Evolutionary conservation across 169 alveolate species (phyloP).

Genomic region (Plasmodium gaboni): DNA sequence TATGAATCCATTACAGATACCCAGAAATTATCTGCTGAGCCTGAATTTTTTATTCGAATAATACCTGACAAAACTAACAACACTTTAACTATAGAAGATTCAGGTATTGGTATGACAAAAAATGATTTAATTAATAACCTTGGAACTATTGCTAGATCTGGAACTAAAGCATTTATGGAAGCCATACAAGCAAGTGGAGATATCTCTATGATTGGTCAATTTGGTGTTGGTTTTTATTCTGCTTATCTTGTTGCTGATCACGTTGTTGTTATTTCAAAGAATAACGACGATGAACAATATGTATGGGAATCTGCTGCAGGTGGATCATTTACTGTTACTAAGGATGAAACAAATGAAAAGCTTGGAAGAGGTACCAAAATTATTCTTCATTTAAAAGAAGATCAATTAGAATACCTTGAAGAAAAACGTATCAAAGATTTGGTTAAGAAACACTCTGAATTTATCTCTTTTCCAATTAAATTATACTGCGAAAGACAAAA

Average conservation of each 20-base stretch:
- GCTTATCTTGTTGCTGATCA: conserved; percentile 99
- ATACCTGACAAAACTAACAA: conserved; percentile 97
- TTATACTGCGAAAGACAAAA: conserved; percentile 97
- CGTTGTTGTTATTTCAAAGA: conserved; percentile 97
- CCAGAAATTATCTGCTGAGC: conserved; percentile 93
- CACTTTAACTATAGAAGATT: conserved; percentile 97
- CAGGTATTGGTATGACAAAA: conserved; percentile 99
- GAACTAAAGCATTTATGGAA: conserved; percentile 99
- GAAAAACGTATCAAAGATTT: conserved; percentile 98
- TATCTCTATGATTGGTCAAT: conserved; percentile 99
- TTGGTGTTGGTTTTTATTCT: conserved; percentile 99
- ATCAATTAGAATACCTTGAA: conserved; percentile 97
- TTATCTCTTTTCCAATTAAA: conserved; percentile 99
- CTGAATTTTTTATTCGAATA: conserved; percentile 95
- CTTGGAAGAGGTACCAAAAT: conserved; percentile 97
- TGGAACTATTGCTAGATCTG: conserved; percentile 99
- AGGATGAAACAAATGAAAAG: conserved; percentile 92
- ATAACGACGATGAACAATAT: conserved; percentile 97
- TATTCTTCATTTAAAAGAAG: conserved; percentile 97
- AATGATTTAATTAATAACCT: conserved; percentile 96
- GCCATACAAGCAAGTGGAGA: conserved; percentile 98
- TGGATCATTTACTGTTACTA: conserved; percentile 98
- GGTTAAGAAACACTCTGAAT: conserved; percentile 99
- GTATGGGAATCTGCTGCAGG: conserved; percentile 99
- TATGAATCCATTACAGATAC: conserved; percentile 98